These are phyloP conservation scores for Pistacia vera DNA, from an alignment of 345 rosid genomes.

Conservation along the genomic window DNA sequence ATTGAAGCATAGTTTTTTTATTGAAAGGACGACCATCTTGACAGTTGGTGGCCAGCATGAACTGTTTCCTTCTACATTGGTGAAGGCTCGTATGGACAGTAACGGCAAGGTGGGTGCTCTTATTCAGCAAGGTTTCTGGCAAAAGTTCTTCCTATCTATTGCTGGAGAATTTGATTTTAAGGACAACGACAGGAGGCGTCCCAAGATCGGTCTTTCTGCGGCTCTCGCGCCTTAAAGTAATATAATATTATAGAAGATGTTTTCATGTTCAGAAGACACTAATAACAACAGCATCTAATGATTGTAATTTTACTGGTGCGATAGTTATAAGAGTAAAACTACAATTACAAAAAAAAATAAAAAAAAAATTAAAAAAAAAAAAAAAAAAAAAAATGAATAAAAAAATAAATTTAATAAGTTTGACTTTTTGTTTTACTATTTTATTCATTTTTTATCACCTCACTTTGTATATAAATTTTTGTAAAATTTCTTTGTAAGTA, in stretches of 20 bases:
- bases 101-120: conserved; percentile 38
- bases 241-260: neutral
- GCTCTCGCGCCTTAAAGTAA: conserved; percentile 30
- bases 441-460: too few relatives aligned
- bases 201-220: conserved; percentile 52
- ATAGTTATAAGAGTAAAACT: too few relatives aligned
- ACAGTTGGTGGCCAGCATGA: conserved; percentile 48
- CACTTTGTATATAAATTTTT: too few relatives aligned
- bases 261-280: neutral
- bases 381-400: too few relatives aligned
- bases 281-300: neutral
- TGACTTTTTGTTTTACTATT: too few relatives aligned
- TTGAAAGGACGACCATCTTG: conserved; percentile 18
- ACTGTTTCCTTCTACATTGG: conserved; percentile 38
- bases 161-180: conserved; percentile 47
- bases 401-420: too few relatives aligned
- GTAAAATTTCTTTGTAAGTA: too few relatives aligned
- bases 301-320: neutral
- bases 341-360: too few relatives aligned
- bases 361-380: too few relatives aligned
- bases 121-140: conserved; percentile 38
- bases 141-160: conserved; percentile 32
- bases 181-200: conserved; percentile 21
- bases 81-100: conserved; percentile 49
- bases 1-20: conserved; percentile 35